These are phyloP conservation scores for Poterioochromonas sp. DNA, from an alignment of 352 stramenopile genomes.

Conservation along the genomic window DNA sequence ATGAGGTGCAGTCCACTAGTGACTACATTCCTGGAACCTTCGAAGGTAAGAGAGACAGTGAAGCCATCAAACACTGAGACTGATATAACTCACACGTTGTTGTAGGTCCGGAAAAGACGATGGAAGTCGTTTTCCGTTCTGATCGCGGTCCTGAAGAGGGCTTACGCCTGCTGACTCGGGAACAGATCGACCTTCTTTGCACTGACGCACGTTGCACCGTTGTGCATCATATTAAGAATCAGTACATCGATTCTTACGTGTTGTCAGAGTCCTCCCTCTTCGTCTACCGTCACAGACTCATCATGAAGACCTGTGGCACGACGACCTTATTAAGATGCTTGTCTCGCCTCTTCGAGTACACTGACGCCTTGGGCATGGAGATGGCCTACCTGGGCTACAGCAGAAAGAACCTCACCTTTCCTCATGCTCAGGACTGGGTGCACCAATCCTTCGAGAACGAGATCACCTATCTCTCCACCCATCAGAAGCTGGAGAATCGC, in stretches of 20 bases:
- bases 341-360: constrained; percentile 66
- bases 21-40: not conserved
- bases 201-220: constrained; percentile 89
- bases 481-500: constrained; percentile 40
- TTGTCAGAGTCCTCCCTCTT: constrained; percentile 95
- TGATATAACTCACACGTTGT: constrained; percentile 59
- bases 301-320: constrained; percentile 98
- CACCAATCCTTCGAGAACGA: constrained; percentile 92
- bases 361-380: constrained; percentile 69
- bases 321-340: constrained; percentile 91
- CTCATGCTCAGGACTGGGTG: constrained; percentile 85
- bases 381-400: constrained; percentile 97
- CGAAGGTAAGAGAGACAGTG: not conserved
- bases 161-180: constrained; percentile 73
- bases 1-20: not conserved
- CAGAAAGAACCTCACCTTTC: constrained; percentile 98
- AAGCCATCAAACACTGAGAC: not conserved
- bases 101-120: constrained; percentile 95
- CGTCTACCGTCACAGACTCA: constrained; percentile 79
- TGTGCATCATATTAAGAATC: constrained; percentile 85
- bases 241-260: constrained; percentile 67
- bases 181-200: constrained; percentile 85
- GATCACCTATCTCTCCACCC: constrained; percentile 82
- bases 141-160: constrained; percentile 54
- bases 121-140: constrained; percentile 74